phyloP scores from a whole-genome alignment of 148 eudicot genomes.

The Cornus kousa region DNA sequence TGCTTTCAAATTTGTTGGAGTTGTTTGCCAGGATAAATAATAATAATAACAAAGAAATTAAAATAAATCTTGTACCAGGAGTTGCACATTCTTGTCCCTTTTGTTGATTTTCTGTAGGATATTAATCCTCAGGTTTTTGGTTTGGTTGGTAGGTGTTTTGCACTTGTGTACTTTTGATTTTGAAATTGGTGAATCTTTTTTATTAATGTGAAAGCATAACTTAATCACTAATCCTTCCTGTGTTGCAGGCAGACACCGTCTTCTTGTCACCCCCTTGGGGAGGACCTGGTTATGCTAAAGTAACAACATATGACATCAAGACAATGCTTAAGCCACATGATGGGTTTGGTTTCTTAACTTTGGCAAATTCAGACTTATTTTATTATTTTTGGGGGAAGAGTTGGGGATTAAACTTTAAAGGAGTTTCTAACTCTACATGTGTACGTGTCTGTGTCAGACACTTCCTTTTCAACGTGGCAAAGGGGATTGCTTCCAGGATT shows the following conservation, averaged over 20 bases:
- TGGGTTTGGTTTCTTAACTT: conserved; percentile 37
- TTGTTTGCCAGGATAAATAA: too few species aligned
- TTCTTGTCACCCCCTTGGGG: conserved; percentile 99
- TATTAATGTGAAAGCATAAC: background rate
- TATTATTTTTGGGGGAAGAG: background rate
- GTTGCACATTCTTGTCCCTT: background rate
- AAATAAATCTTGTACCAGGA: background rate
- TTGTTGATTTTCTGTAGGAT: background rate
- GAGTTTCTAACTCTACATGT: background rate
- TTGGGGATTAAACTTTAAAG: background rate
- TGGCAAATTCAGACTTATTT: background rate
- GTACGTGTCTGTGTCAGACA: conserved; percentile 27
- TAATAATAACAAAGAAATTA: too few species aligned
- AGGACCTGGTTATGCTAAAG: conserved; percentile 77
- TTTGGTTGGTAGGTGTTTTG: too few species aligned
- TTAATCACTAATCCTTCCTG: conserved; percentile 3
- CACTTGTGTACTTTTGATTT: background rate
- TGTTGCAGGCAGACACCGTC: conserved; percentile 60
- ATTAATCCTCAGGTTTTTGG: background rate
- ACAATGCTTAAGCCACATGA: conserved; percentile 82
- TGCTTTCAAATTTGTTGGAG: too few species aligned
- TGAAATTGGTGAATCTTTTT: background rate
- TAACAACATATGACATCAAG: conserved; percentile 48
- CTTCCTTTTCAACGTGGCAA: conserved; percentile 58
- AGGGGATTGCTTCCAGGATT: conserved; percentile 49